Conservation (phyloP, 179 eudicot species). For the Patellifolia procumbens region DNA sequence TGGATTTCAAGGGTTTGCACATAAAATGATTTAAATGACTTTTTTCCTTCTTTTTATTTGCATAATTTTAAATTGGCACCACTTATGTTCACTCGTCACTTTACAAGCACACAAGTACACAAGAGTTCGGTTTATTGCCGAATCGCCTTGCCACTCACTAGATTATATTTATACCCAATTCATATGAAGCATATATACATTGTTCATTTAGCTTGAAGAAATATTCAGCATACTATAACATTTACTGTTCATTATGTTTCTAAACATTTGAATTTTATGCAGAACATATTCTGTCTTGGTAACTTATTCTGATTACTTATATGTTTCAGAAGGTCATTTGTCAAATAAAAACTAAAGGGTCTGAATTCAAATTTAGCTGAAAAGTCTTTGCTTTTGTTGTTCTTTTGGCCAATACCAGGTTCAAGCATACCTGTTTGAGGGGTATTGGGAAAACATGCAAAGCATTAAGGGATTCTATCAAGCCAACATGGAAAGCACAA, state of each 20-base stretch:
- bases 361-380: background rate
- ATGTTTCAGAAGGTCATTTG: background rate
- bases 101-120: too few species aligned
- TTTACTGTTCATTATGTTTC: background rate
- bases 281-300: background rate
- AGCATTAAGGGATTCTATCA: conserved; percentile 63
- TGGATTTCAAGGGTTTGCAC: too few species aligned
- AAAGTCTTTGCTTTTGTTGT: background rate
- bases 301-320: background rate
- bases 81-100: too few species aligned
- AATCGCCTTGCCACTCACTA: too few species aligned
- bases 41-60: too few species aligned
- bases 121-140: too few species aligned
- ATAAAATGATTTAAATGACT: too few species aligned
- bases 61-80: too few species aligned
- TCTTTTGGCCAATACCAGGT: conserved; percentile 37
- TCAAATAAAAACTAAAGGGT: background rate
- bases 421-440: conserved; percentile 57
- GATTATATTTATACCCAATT: background rate
- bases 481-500: conserved; percentile 65
- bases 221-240: background rate
- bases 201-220: background rate
- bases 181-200: background rate
- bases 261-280: background rate
- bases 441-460: conserved; percentile 78